phyloP scores from a whole-genome alignment of 306 rosid genomes.

The Spatholobus suberectus region DNA sequence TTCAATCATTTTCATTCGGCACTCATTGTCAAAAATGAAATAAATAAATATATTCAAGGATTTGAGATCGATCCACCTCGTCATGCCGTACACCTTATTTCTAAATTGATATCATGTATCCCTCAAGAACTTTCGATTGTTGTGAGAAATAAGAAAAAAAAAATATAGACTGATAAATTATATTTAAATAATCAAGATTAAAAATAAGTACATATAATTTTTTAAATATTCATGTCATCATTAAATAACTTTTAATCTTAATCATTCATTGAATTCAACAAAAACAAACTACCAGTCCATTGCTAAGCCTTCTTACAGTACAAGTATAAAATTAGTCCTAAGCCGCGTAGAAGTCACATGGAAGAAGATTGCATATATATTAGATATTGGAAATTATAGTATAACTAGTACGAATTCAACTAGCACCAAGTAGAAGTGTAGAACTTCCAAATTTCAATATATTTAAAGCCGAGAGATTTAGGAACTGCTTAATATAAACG shows the following conservation, averaged over 20 bases:
- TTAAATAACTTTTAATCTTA: neutral
- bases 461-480: neutral
- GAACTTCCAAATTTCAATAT: neutral
- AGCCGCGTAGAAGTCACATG: neutral
- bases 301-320: too few species aligned
- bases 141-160: too few species aligned
- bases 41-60: neutral
- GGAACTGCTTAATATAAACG: neutral
- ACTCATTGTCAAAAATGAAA: neutral
- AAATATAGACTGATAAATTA: neutral
- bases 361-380: too few species aligned
- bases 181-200: neutral
- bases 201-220: neutral
- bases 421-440: neutral
- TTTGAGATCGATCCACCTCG: neutral
- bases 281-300: too few species aligned
- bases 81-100: neutral
- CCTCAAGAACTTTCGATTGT: too few species aligned
- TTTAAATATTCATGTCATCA: neutral
- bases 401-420: neutral
- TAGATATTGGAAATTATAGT: too few species aligned
- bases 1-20: neutral
- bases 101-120: neutral
- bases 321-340: too few species aligned
- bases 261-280: too few species aligned